These are phyloP conservation scores for Aspergillus jensenii DNA, from an alignment of 2,329 filamentous ascomycete genomes.

Conservation along the genomic window DNA sequence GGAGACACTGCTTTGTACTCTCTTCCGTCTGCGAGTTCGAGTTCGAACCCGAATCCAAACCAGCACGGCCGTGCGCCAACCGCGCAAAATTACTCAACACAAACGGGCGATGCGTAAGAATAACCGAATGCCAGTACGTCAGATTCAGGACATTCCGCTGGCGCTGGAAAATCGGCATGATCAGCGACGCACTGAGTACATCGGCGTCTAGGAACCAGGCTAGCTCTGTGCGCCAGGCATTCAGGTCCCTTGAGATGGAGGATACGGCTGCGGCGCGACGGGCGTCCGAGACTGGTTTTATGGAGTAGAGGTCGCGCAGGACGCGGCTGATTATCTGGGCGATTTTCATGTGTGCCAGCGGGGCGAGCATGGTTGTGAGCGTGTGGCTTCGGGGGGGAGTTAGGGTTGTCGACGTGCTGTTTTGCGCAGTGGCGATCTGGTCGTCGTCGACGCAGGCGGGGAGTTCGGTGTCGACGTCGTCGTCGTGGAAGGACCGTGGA, in stretches of 20 bases:
- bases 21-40: neutral
- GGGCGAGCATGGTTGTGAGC: neutral
- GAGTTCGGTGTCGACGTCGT: slow-evolving; percentile 22
- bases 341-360: neutral
- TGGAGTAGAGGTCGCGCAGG: slow-evolving; percentile 6
- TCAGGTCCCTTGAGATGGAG: slow-evolving; percentile 31
- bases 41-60: too few species aligned
- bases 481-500: slow-evolving; percentile 22
- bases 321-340: slow-evolving; percentile 4
- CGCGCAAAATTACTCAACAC: slow-evolving; percentile 1
- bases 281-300: slow-evolving; percentile 6
- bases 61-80: neutral
- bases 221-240: slow-evolving; percentile 37
- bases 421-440: neutral
- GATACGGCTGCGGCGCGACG: slow-evolving; percentile 24
- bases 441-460: slow-evolving; percentile 15
- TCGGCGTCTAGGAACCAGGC: slow-evolving; percentile 37
- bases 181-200: slow-evolving; percentile 27
- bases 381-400: neutral
- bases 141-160: slow-evolving; percentile 46
- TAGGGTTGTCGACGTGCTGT: neutral
- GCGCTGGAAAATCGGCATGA: slow-evolving; percentile 43
- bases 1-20: neutral
- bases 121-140: slow-evolving; percentile 46
- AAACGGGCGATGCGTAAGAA: slow-evolving; percentile 42